These are phyloP conservation scores for Gastrodia elata DNA, from an alignment of 106 monocot species.

Conservation along the genomic window DNA sequence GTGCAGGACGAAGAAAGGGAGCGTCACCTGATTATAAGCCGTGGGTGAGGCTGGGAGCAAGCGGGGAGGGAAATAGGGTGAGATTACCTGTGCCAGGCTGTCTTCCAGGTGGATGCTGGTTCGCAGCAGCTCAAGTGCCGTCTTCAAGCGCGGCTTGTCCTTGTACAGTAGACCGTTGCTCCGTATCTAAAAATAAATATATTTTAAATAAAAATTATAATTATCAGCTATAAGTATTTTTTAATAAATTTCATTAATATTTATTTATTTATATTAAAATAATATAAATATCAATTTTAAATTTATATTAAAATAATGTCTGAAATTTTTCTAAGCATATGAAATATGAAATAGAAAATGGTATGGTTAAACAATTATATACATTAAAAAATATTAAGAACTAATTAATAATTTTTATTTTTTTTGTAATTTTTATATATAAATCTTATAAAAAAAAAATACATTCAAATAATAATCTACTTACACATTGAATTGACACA, in stretches of 20 bases:
- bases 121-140: constrained; percentile 78
- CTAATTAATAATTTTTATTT: too few species aligned
- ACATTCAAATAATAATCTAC: too few species aligned
- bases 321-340: too few species aligned
- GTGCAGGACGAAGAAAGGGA: constrained; percentile 83
- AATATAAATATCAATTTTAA: too few species aligned
- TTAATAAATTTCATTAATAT: background rate
- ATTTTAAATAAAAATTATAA: background rate
- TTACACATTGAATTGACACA: too few species aligned
- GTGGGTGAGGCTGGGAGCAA: background rate
- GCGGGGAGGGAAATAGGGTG: background rate
- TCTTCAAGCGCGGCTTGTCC: constrained; percentile 91
- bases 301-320: too few species aligned
- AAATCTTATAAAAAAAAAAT: too few species aligned
- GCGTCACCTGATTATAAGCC: constrained; percentile 35
- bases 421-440: too few species aligned
- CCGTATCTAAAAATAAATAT: constrained; percentile 31
- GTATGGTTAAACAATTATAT: too few species aligned
- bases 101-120: constrained; percentile 75
- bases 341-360: too few species aligned
- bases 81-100: constrained; percentile 34
- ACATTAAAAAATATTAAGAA: too few species aligned
- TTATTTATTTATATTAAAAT: background rate
- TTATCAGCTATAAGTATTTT: too few species aligned
- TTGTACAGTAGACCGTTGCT: constrained; percentile 86